Conservation (phyloP, 2,329 filamentous ascomycete genomes). For the Hysterium pulicare region DNA sequence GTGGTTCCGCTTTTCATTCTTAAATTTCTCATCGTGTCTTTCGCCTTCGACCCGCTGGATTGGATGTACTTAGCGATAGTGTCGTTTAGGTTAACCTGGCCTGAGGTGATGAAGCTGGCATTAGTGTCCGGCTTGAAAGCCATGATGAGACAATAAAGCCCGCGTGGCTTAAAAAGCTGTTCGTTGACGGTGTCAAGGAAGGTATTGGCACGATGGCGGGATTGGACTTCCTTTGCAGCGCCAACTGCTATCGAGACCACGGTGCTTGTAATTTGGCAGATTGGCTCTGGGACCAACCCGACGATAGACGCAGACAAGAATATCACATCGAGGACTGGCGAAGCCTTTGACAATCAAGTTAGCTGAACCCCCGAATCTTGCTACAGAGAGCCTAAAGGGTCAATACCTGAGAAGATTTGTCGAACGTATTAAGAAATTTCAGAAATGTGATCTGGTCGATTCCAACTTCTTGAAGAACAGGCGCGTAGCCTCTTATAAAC, state of each 20-base stretch:
- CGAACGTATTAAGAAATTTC: background rate
- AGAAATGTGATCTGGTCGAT: slow-evolving; percentile 4
- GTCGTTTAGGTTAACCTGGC: slow-evolving; percentile 35
- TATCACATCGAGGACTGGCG: slow-evolving; percentile 9
- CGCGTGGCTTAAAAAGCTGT: slow-evolving; percentile 54
- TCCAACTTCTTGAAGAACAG: background rate
- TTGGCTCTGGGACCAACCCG: slow-evolving; percentile 40
- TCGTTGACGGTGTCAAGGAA: slow-evolving; percentile 56
- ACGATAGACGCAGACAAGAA: slow-evolving; percentile 32
- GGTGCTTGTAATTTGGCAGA: slow-evolving; percentile 43
- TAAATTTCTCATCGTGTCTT: slow-evolving; percentile 32
- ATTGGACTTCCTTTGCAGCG: slow-evolving; percentile 39
- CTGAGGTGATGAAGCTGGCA: slow-evolving; percentile 38
- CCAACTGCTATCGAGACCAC: slow-evolving; percentile 43
- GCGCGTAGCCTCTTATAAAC: background rate
- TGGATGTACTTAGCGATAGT: slow-evolving; percentile 31
- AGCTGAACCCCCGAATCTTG: too few relatives aligned
- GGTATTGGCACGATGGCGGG: slow-evolving; percentile 42
- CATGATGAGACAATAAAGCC: slow-evolving; percentile 54
- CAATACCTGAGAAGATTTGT: background rate
- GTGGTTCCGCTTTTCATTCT: slow-evolving; percentile 39
- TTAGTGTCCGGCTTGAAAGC: slow-evolving; percentile 48
- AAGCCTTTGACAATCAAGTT: background rate
- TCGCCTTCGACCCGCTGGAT: slow-evolving; percentile 9
- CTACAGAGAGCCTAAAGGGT: too few relatives aligned